Evolutionary conservation across 2,329 filamentous ascomycete genomes (phyloP).

Genomic region (Didymella lethalis): DNA sequence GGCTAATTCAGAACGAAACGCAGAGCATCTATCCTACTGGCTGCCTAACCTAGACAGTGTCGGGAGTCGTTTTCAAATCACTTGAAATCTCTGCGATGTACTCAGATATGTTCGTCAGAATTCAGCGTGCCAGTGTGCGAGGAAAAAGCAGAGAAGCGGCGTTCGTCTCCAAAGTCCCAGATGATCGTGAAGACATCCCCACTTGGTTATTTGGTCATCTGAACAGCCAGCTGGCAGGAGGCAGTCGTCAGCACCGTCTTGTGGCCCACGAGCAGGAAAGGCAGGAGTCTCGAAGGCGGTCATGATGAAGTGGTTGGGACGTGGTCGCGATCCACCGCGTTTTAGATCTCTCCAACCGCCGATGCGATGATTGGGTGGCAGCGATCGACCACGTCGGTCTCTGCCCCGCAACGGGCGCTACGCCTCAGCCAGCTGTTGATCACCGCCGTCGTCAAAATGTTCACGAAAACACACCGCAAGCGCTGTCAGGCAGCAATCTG

Average conservation of each 20-base stretch:
- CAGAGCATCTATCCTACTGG: too few relatives aligned
- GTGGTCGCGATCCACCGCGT: conserved; percentile 19
- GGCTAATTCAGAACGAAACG: too few relatives aligned
- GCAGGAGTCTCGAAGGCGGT: conserved; percentile 11
- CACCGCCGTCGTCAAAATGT: conserved; percentile 10
- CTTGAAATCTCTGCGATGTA: not conserved
- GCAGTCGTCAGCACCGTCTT: conserved; percentile 1
- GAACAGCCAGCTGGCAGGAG: not conserved
- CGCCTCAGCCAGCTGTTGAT: conserved; percentile 32
- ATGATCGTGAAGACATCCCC: not conserved
- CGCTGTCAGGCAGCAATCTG: conserved; percentile 14
- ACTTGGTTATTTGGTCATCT: not conserved
- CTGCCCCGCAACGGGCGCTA: conserved; percentile 36
- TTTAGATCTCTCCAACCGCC: conserved; percentile 32
- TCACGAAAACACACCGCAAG: conserved; percentile 21
- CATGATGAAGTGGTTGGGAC: conserved; percentile 34
- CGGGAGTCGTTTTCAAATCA: too few relatives aligned
- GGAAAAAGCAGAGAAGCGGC: not conserved
- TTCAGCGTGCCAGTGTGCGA: not conserved
- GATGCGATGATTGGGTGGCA: conserved; percentile 40
- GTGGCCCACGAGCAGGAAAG: conserved; percentile 2
- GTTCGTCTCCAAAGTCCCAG: not conserved
- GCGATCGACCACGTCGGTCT: conserved; percentile 17
- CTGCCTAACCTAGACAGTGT: too few relatives aligned
- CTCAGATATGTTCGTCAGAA: not conserved